Percentiles rank a stretch among this genome's conserved stretches.
phyloP scores from a whole-genome alignment of 2,329 filamentous ascomycete species.

The Clonostachys byssicola region DNA sequence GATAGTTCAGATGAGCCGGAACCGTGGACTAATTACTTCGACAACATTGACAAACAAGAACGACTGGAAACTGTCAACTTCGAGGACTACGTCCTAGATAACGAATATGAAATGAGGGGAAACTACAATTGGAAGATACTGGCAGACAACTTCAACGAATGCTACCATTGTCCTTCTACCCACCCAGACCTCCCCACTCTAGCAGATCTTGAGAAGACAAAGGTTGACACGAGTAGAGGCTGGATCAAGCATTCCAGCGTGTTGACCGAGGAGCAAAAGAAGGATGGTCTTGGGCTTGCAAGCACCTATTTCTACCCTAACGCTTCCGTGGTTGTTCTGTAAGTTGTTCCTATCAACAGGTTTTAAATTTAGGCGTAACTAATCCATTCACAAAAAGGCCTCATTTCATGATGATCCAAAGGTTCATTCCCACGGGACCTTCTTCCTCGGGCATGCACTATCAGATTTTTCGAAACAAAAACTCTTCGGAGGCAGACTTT shows the following conservation, averaged over 20 bases:
- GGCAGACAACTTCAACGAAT: conserved; percentile 63
- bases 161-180: conserved; percentile 58
- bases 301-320: conserved; percentile 47
- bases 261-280: conserved; percentile 41
- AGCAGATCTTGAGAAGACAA: conserved; percentile 52
- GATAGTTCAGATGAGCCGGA: conserved; percentile 39
- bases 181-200: conserved; percentile 54
- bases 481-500: conserved; percentile 55
- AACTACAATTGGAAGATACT: conserved; percentile 58
- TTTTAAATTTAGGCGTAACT: neutral
- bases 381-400: conserved; percentile 25
- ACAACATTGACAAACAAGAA: conserved; percentile 36
- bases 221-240: conserved; percentile 39
- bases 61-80: conserved; percentile 41
- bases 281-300: conserved; percentile 36
- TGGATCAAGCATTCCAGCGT: conserved; percentile 47
- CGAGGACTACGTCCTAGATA: conserved; percentile 51
- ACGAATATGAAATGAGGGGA: conserved; percentile 51
- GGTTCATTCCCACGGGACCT: conserved; percentile 52
- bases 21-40: conserved; percentile 48
- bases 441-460: conserved; percentile 52
- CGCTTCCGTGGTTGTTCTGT: conserved; percentile 44
- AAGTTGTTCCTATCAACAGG: conserved; percentile 16
- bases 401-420: conserved; percentile 62
- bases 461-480: conserved; percentile 59